Conservation (phyloP, 2,329 filamentous ascomycete genomes). For the Leptographium lundbergii region DNA sequence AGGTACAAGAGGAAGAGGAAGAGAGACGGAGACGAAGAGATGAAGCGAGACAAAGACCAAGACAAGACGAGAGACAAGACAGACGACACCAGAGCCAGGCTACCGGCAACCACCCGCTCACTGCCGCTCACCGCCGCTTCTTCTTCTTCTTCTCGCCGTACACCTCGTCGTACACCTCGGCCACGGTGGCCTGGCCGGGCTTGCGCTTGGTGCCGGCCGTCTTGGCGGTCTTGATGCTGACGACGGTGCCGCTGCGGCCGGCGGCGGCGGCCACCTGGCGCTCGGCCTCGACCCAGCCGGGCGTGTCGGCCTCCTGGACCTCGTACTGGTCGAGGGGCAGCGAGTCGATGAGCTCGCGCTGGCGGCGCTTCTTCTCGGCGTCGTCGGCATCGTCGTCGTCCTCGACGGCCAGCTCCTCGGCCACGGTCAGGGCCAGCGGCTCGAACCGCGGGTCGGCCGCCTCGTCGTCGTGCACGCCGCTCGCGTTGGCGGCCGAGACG, state of each 20-base stretch:
- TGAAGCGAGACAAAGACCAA: too few relatives aligned
- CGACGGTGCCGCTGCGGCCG: constrained; percentile 42
- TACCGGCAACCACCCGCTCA: constrained; percentile 5
- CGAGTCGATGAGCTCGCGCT: constrained; percentile 80
- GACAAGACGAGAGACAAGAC: not conserved
- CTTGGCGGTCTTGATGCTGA: constrained; percentile 73
- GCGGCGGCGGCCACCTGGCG: constrained; percentile 47
- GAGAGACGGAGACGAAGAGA: too few relatives aligned
- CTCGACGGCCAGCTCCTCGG: constrained; percentile 68
- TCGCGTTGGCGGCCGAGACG: constrained; percentile 45
- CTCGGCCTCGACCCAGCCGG: constrained; percentile 59
- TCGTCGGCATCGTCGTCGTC: constrained; percentile 60
- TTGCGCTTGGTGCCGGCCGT: constrained; percentile 50
- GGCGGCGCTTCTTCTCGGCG: constrained; percentile 47
- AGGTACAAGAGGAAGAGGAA: not conserved
- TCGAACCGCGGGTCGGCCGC: constrained; percentile 52
- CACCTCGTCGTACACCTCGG: constrained; percentile 49
- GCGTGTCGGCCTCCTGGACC: constrained; percentile 43
- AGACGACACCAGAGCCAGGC: too few relatives aligned
- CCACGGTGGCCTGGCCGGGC: constrained; percentile 39
- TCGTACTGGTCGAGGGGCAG: constrained; percentile 78
- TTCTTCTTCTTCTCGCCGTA: constrained; percentile 38
- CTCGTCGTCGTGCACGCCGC: constrained; percentile 57
- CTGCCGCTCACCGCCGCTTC: constrained; percentile 26
- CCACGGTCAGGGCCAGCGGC: constrained; percentile 57